Base-by-base conservation (phyloP, 108 stramenopile species). In the Nitzschia inconspicua region DNA sequence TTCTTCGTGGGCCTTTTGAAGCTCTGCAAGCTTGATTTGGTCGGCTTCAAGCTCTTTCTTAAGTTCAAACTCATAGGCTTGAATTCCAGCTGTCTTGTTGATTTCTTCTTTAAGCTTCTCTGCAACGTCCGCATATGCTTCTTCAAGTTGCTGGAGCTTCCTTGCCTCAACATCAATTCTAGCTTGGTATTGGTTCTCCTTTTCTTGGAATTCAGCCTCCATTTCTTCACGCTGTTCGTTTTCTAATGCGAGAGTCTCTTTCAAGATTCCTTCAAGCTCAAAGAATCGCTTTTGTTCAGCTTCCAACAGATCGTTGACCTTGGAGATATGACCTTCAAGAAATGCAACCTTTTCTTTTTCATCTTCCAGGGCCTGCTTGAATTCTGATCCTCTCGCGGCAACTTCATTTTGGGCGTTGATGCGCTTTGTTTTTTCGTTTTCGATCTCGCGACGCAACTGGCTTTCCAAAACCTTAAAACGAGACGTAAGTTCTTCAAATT, bases 211-310 rank as follows among this genome's bases (percentile, higher is more conserved):
- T 26, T 59, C 57, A 4, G 39, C 53, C 39, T 30, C 53, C 2
- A 70, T 37, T 16, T 62, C 54, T 44, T 61, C 60, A 0, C 58
- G 68, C 40, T 70, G 57, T 39, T 70, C 68, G 30, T 70, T 60
- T 40, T 70, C 60, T 8, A 59, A 58, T 14, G 53, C 64, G n/a
- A 73, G 57, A 3, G 63, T 65, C 47, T 73, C 53, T 56, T 73
- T 73, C 41, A 73, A 54, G 22, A 73, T 58, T 11, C 44, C 56
- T 44, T 73, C 72, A 11, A 64, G 57, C 34, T 73, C 64, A 28
- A 64, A 42, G 36, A 70, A 70, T 47, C 68, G 27, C 27, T 56
- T 61, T 19, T 70, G 68, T 35, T 70, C 68, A 0, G 68, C 60
- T 42, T 70, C 68, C 24, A 70, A 35, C 8, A 70, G 44, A 29